Evolutionary conservation across 768 basidiomycete species (phyloP), one percentile per base, ranked within the genome.

Genomic region (Mycena leptocephala): DNA sequence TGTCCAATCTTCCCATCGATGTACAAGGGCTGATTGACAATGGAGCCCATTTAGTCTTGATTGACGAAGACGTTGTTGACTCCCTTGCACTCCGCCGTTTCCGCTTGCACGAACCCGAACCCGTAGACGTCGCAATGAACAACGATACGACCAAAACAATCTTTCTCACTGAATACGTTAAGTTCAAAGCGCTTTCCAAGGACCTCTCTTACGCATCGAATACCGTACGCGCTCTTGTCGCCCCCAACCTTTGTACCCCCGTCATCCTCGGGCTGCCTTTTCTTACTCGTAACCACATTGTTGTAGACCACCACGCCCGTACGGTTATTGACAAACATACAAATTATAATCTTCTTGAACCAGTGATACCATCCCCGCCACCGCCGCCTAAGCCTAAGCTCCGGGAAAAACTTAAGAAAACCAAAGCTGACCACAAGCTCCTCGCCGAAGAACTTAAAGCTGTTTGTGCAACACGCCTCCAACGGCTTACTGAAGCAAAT

Each of bases 1-100:
- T 1, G 0, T 13, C 24, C 13, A 5, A 32, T 13, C n/a, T 65
- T 13, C 64, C 75, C 8, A 2, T 66, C 8, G 13, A 1, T 0
- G n/a, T 72, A 4, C 13, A 8, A 0, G 62, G 41, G 0, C 70
- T 76, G 1, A 76, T 76, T 68, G 75, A 76, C 59, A 24, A 72
- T 37, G 70, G 75, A 1, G 28, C 69, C 1, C 48, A 53, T 41
- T 20, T 76, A 71, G 75, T 61, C 0, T 0, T 76, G 24, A 76
- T 76, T 7, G 18, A 59, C 22, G 20, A 28, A 1, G 24, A 3
- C 0, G 9, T 72, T 3, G 70, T 55, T 2, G 14, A 14, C 0
- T 8, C 33, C 4, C 46, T 76, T 3, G 20, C 6, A 0, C 58
- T 76, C 1, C 56, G 24, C 0, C 7, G 10, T 0, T 46, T 32